These are phyloP conservation scores for Kodamaea kaohsiungensis DNA, from an alignment of 805 yeast genomes.

Conservation along the genomic window DNA sequence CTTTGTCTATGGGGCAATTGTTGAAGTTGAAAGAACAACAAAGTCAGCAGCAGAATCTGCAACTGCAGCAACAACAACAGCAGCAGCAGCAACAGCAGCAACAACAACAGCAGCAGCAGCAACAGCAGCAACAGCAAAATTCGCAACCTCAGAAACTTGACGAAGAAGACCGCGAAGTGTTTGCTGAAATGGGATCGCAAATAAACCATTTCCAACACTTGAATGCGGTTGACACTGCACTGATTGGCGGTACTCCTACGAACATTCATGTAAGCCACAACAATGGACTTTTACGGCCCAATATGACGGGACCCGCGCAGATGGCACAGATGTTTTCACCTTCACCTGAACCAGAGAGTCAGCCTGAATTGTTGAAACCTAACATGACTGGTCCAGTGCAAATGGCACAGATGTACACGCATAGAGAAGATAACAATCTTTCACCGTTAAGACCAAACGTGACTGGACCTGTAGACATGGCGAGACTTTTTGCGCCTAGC, in stretches of 20 bases:
- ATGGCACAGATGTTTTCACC: constrained; percentile 31
- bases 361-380: constrained; percentile 28
- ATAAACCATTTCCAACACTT: constrained; percentile 70
- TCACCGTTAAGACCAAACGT: constrained; percentile 26
- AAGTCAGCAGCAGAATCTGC: constrained; percentile 23
- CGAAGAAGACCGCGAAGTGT: constrained; percentile 68
- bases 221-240: constrained; percentile 70
- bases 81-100: constrained; percentile 23
- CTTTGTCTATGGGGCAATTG: constrained; percentile 78
- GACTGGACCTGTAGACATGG: constrained; percentile 39
- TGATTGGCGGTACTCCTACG: constrained; percentile 68
- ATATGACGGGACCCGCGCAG: constrained; percentile 49
- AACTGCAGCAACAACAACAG: constrained; percentile 12
- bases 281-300: constrained; percentile 36
- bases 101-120: no score
- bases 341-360: constrained; percentile 19
- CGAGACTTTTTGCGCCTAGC: constrained; percentile 27
- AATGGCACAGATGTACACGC: constrained; percentile 26
- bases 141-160: constrained; percentile 25
- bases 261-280: constrained; percentile 41
- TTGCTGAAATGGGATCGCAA: constrained; percentile 73
- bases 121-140: constrained; percentile 23
- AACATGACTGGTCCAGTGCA: constrained; percentile 49
- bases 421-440: constrained; percentile 10
- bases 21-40: constrained; percentile 41